Evolutionary conservation across 352 stramenopile species (phyloP).

Genomic region (Phytophthora europaea): DNA sequence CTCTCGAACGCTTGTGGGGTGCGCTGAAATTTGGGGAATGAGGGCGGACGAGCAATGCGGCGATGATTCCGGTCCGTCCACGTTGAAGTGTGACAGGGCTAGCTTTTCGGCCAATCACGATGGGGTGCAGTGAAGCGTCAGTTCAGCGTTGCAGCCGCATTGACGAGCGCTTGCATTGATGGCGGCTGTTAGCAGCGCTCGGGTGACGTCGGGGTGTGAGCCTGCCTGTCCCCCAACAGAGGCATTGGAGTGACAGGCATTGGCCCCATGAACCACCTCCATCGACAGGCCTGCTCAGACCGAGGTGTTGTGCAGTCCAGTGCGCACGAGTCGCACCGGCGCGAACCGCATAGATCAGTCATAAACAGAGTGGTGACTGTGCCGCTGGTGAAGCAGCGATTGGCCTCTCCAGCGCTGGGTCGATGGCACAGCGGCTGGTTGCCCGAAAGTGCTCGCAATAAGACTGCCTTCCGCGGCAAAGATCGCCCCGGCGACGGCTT

Average conservation of each 20-base stretch:
- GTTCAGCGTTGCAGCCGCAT: neutral
- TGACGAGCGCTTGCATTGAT: slow-evolving; percentile 1
- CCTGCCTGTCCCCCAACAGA: slow-evolving; percentile 12
- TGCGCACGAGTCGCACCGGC: neutral
- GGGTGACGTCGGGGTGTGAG: neutral
- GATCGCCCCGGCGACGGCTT: neutral
- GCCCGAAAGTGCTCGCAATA: slow-evolving; percentile 10
- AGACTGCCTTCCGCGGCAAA: neutral
- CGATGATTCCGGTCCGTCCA: slow-evolving; percentile 6
- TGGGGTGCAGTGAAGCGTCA: slow-evolving; percentile 13
- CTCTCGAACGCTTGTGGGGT: neutral
- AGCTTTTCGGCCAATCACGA: slow-evolving; percentile 12
- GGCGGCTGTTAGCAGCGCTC: neutral
- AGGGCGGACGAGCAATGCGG: slow-evolving; percentile 12
- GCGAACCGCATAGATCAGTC: neutral
- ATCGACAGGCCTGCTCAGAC: neutral
- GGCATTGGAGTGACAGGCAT: neutral
- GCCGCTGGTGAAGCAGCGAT: neutral
- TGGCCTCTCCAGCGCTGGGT: slow-evolving; percentile 5
- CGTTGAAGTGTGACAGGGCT: slow-evolving; percentile 24
- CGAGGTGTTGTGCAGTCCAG: neutral
- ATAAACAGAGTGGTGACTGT: slow-evolving; percentile 2
- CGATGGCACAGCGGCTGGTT: neutral
- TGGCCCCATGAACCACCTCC: neutral
- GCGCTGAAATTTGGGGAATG: slow-evolving; percentile 16